These are phyloP conservation scores for Anthoceros angustus DNA, from an alignment of 225 moss, liverwort and hornwort genomes.

Conservation along the genomic window DNA sequence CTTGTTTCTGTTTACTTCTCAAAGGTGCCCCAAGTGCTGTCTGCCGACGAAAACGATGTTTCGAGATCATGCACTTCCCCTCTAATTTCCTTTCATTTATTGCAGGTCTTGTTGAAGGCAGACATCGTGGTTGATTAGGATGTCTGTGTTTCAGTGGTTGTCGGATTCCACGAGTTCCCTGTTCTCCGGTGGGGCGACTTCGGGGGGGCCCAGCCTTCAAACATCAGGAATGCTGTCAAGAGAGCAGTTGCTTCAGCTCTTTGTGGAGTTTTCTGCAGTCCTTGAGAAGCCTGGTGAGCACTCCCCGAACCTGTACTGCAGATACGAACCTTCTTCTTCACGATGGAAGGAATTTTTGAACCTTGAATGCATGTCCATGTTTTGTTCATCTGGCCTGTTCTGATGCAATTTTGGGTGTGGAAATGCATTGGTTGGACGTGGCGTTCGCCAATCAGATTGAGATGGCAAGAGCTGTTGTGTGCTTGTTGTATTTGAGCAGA, in stretches of 20 bases:
- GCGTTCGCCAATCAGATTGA: neutral
- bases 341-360: too few species aligned
- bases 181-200: slow-evolving; percentile 14
- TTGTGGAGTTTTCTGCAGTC: slow-evolving; percentile 32
- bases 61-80: neutral
- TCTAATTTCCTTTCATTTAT: neutral
- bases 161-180: slow-evolving; percentile 1
- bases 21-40: too few species aligned
- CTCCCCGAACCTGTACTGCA: neutral
- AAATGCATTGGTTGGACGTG: too few species aligned
- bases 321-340: too few species aligned
- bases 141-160: slow-evolving; percentile 3
- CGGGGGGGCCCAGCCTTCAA: slow-evolving; percentile 25
- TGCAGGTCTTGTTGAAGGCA: too few species aligned
- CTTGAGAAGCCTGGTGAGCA: slow-evolving; percentile 42
- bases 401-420: too few species aligned
- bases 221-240: slow-evolving; percentile 44
- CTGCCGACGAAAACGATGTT: too few species aligned
- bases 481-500: slow-evolving; percentile 22
- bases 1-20: neutral
- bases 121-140: neutral
- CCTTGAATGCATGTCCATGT: too few species aligned
- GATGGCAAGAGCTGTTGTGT: neutral
- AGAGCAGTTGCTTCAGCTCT: slow-evolving; percentile 37
- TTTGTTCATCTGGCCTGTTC: too few species aligned